Evolutionary conservation across 257 asterid genomes (phyloP), one percentile per base, ranked within the genome.

Genomic region (Nemophila menziesii): DNA sequence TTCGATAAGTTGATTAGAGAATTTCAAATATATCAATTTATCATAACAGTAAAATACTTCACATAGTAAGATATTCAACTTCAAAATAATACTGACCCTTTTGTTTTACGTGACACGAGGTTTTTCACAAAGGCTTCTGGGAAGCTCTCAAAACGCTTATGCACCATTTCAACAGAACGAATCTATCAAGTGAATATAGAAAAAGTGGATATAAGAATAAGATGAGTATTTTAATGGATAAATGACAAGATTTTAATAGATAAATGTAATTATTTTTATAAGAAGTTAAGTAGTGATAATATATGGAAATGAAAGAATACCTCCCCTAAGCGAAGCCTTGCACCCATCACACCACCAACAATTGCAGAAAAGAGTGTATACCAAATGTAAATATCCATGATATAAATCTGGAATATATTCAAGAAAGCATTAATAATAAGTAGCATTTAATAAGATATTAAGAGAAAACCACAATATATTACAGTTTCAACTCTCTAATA

Each of bases 271-370:
- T 29, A 29, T 29, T 29, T 29, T 29, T 29, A 29, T 29, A 29
- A 29, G 12, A 7, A 29, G 3, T 2, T 29, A 10, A 29, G 8
- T 13, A 2, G 33, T 5, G 3, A 29, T 29, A 7, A 29, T 13
- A 29, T 2, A 13, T 13, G 9, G 6, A 29, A 29, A 5, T 13
- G 3, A 29, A 45, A 4, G 21, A 33, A 16, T 74, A 89, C 97
- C 97, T 89, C 98, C 51, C 98, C 98, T 40, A 89, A 57, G 34
- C 98, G 95, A 63, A 74, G 69, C 63, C 92, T 77, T 7, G 98
- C 94, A 55, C 98, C 98, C 92, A 78, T 89, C 52, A 89, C 92
- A 46, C 93, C 98, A 26, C 98, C 98, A 78, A 84, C 72, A 41
- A 84, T 70, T 46, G 98, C 98, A 72, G 98, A 84, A 41, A 89